Conservation (phyloP, 1,284 basidiomycete genomes). For the Macrocystidia cucumis region DNA sequence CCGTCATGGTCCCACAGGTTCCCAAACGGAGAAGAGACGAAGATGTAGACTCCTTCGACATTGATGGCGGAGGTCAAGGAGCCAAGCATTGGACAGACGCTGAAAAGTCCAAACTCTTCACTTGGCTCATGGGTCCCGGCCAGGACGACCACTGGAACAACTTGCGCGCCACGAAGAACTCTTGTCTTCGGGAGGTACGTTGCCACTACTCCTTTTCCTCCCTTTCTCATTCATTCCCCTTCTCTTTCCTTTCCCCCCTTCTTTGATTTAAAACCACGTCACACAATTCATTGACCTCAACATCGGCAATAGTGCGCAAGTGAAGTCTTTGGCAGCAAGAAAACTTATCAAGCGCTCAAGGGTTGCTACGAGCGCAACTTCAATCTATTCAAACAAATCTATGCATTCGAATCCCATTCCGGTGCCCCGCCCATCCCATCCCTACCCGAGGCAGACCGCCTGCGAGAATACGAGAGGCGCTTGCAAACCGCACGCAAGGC, state of each 20-base stretch:
- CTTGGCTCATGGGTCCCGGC: constrained; percentile 62
- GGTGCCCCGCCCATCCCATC: constrained; percentile 28
- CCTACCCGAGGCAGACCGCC: constrained; percentile 47
- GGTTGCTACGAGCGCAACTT: constrained; percentile 77
- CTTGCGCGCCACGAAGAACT: constrained; percentile 69
- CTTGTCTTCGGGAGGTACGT: constrained; percentile 65
- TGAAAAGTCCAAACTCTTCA: constrained; percentile 65
- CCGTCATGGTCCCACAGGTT: constrained; percentile 22
- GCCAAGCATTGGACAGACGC: constrained; percentile 78
- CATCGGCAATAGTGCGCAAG: constrained; percentile 47
- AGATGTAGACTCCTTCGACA: constrained; percentile 39
- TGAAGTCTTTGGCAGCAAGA: constrained; percentile 62
- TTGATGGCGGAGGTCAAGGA: constrained; percentile 42
- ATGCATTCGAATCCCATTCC: constrained; percentile 48
- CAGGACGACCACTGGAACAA: constrained; percentile 70
- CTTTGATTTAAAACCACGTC: not conserved
- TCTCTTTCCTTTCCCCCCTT: constrained; percentile 2
- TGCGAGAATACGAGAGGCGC: constrained; percentile 58
- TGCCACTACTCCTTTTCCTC: constrained; percentile 5
- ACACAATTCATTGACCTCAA: not conserved
- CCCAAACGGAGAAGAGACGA: constrained; percentile 44
- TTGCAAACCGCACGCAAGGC: constrained; percentile 52
- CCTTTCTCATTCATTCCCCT: constrained; percentile 1
- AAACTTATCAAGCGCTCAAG: constrained; percentile 73
- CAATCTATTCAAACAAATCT: constrained; percentile 72